Conservation (phyloP, 805 yeast species). For the Kazachstania viticola region DNA sequence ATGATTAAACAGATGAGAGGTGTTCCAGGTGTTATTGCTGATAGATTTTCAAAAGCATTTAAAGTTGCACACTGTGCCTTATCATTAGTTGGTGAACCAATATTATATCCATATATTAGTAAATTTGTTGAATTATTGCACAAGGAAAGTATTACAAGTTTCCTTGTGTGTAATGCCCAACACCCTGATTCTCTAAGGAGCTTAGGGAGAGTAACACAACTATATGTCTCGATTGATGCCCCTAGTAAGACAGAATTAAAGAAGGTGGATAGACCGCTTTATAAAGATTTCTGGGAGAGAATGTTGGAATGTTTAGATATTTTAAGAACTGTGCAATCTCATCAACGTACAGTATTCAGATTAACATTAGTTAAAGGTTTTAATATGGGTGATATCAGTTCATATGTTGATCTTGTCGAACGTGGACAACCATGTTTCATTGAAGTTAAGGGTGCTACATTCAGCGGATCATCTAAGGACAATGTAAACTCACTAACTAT, state of each 20-base stretch:
- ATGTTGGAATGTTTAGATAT: slow-evolving; percentile 71
- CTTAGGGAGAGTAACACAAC: slow-evolving; percentile 71
- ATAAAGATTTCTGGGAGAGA: slow-evolving; percentile 89
- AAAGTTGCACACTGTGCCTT: slow-evolving; percentile 84
- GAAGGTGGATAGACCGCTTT: slow-evolving; percentile 78
- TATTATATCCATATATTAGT: slow-evolving; percentile 83
- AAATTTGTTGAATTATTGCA: slow-evolving; percentile 75
- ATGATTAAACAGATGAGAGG: slow-evolving; percentile 93
- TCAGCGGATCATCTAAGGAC: slow-evolving; percentile 78
- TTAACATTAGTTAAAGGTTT: slow-evolving; percentile 87
- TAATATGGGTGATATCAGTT: slow-evolving; percentile 67
- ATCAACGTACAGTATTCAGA: slow-evolving; percentile 85
- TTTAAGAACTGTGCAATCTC: slow-evolving; percentile 55
- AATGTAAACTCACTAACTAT: slow-evolving; percentile 84
- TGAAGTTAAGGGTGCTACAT: slow-evolving; percentile 91
- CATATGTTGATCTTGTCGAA: slow-evolving; percentile 80
- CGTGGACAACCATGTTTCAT: slow-evolving; percentile 77
- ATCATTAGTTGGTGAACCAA: slow-evolving; percentile 90
- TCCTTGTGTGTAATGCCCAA: slow-evolving; percentile 90
- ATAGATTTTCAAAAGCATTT: slow-evolving; percentile 84
- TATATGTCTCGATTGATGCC: slow-evolving; percentile 89
- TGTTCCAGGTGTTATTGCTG: slow-evolving; percentile 87
- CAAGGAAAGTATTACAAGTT: slow-evolving; percentile 68
- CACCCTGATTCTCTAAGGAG: slow-evolving; percentile 75
- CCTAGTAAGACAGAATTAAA: slow-evolving; percentile 74